Evolutionary conservation across 768 basidiomycete species (phyloP), one percentile per base, ranked within the genome.

Genomic region (Pleurotus sapidus): DNA sequence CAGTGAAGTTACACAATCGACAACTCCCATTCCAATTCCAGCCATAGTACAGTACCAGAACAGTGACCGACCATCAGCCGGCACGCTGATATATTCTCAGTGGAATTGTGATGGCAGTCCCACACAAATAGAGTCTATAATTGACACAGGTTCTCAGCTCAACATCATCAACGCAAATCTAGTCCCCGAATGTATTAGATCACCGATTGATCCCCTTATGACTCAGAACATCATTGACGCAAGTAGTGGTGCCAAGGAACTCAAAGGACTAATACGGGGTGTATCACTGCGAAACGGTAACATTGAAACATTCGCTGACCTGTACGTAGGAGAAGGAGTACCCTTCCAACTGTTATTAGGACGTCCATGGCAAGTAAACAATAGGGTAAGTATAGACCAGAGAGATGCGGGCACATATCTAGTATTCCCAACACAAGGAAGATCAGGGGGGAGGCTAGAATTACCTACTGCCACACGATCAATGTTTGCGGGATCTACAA

Each of bases 321-420:
- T 73, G 4, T 70, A 57, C 50, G 56, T 72, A 0, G 64, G 64
- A 4, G 56, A 55, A 9, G 54, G 63, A n/a, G 57, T 46, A 47
- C 49, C 65, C 12, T 66, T 66, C 46, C 59, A 63, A 14, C 40
- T 64, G 6, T 46, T 68, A 0, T 58, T 69, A 0, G 65, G 68
- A 11, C 48, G 67, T 1, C 67, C 64, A 5, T 68, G 68, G 68
- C 62, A 67, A 37, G 24, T 58, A 15, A 59, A 59, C 14, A 68
- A 70, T 42, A 60, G 59, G 30, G 60, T 70, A 0, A 60, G 59
- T 8, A 68, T 70, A 37, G 64, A 67, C 37, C 66, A 68, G 49
- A 57, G 60, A 23, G 30, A 56, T 2, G 67, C 69, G 25, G 64
- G 70, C 1, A 71, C 66, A 0, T 68, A 67, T 24, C 56, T 70